Percentiles rank a stretch among this genome's conserved stretches.
phyloP scores from a whole-genome alignment of 345 rosid genomes.

The Hibiscus trionum region DNA sequence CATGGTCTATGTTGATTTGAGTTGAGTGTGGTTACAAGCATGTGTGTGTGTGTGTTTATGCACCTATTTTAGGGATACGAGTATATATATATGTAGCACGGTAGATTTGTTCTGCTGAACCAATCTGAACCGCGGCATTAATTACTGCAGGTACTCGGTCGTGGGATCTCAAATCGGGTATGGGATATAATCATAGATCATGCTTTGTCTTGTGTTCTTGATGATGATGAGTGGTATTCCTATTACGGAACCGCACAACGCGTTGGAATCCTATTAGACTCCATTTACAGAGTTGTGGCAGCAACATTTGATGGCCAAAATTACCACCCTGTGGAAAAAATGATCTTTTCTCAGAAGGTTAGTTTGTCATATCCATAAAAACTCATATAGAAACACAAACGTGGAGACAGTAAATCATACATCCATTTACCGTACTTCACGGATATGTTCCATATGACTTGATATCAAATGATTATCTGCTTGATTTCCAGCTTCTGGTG shows the following conservation, averaged over 20 bases:
- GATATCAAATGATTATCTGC: neutral
- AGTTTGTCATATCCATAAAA: constrained; percentile 2
- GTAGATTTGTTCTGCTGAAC: neutral
- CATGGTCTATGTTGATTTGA: neutral
- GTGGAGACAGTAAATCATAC: too few relatives aligned
- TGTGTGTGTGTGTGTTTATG: neutral
- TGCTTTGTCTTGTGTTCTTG: constrained; percentile 46
- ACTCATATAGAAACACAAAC: neutral
- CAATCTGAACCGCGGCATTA: neutral
- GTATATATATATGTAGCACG: neutral
- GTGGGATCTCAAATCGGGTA: constrained; percentile 30
- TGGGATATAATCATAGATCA: constrained; percentile 61
- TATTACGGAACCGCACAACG: constrained; percentile 25
- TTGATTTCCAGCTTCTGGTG: constrained; percentile 27
- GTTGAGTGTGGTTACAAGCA: neutral
- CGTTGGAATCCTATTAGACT: constrained; percentile 9
- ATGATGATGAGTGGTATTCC: constrained; percentile 34
- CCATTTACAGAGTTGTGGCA: constrained; percentile 27
- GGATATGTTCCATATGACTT: neutral
- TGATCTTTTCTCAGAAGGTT: constrained; percentile 34
- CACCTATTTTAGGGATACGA: neutral
- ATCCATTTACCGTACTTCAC: neutral
- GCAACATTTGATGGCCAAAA: constrained; percentile 32
- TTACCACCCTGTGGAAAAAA: constrained; percentile 21
- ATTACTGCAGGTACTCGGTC: constrained; percentile 37